Percentiles rank a stretch among this genome's conserved stretches.
Conservation (phyloP, 2,329 filamentous ascomycete genomes). For the Sporothrix pseudoabietina region DNA sequence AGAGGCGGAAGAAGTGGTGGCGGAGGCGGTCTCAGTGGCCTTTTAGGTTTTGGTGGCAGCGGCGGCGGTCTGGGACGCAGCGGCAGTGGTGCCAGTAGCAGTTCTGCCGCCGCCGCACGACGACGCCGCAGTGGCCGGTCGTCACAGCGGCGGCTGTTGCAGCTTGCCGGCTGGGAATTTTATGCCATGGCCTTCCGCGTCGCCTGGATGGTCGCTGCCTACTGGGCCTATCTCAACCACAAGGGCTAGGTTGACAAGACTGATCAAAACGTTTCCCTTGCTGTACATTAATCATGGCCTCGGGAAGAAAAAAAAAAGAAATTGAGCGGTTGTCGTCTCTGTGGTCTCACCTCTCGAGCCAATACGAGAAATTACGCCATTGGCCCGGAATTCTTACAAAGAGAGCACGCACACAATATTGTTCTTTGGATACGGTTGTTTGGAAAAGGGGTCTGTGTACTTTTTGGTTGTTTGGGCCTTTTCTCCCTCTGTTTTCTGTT, state of each 20-base stretch:
- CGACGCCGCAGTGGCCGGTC: constrained; percentile 45
- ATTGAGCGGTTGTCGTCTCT: too few species aligned
- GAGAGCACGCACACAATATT: not conserved
- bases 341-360: not conserved
- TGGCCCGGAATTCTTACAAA: not conserved
- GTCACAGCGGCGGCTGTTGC: constrained; percentile 16
- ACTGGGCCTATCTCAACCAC: constrained; percentile 69
- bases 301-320: not conserved
- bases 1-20: constrained; percentile 10
- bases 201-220: constrained; percentile 61
- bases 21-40: constrained; percentile 12
- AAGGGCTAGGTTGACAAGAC: constrained; percentile 46
- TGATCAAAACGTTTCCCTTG: too few species aligned
- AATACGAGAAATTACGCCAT: not conserved
- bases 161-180: constrained; percentile 59
- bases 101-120: constrained; percentile 37
- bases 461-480: not conserved
- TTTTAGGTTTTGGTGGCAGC: not conserved
- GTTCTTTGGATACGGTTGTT: not conserved
- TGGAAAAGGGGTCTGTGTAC: not conserved
- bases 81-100: constrained; percentile 14
- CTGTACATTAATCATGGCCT: constrained; percentile 4
- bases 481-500: not conserved
- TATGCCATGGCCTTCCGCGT: constrained; percentile 64
- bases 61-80: constrained; percentile 36